These are phyloP conservation scores for Hypoxylon lienhwacheense DNA, from an alignment of 495 filamentous ascomycete genomes.

Conservation along the genomic window DNA sequence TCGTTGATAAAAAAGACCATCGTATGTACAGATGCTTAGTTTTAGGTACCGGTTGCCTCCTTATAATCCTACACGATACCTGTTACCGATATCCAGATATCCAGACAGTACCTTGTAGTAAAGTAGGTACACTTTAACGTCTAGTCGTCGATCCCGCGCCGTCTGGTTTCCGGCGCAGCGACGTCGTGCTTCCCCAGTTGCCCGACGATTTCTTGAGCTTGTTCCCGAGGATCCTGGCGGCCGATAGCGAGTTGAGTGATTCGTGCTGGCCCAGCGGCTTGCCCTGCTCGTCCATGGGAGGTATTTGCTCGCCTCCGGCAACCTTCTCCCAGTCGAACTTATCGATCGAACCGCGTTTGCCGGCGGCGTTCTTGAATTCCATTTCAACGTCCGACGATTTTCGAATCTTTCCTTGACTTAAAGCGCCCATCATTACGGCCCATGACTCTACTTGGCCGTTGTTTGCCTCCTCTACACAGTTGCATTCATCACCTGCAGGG, in stretches of 20 bases:
- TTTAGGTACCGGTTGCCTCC: no score
- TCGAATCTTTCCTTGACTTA: constrained; percentile 32
- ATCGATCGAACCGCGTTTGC: constrained; percentile 32
- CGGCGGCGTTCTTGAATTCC: constrained; percentile 5
- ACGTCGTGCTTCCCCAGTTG: constrained; percentile 37
- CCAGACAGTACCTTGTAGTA: no score
- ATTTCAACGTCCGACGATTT: constrained; percentile 22
- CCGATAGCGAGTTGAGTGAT: constrained; percentile 42
- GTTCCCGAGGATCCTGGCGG: constrained; percentile 48
- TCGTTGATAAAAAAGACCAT: no score
- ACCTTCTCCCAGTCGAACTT: constrained; percentile 44
- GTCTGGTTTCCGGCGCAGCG: constrained; percentile 27
- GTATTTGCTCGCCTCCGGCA: constrained; percentile 29
- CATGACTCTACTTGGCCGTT: constrained; percentile 48
- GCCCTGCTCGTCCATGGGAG: constrained; percentile 27
- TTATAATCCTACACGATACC: constrained; percentile 4
- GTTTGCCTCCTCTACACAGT: constrained; percentile 47
- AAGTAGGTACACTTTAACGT: constrained; percentile 9
- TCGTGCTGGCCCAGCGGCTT: constrained; percentile 25
- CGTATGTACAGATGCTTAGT: no score
- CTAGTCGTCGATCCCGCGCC: constrained; percentile 6
- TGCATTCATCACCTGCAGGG: constrained; percentile 53
- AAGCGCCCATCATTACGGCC: constrained; percentile 42
- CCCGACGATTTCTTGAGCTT: constrained; percentile 47
- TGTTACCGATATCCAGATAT: background rate